Conservation (phyloP, 768 basidiomycete species). For the Tylopilus vinaceipallidus region DNA sequence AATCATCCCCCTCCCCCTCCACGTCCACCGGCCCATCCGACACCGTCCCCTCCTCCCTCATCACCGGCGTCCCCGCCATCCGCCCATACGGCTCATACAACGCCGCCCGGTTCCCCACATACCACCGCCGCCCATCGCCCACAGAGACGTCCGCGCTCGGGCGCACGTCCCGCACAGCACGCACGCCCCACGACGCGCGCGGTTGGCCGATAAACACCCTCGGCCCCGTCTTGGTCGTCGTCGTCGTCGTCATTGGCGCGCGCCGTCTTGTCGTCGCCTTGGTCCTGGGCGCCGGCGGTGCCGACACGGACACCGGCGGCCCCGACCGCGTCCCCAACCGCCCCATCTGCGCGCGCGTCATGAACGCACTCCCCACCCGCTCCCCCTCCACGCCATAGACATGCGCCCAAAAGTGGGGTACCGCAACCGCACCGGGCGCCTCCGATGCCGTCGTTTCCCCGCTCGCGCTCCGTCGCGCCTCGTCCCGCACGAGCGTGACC, state of each 20-base stretch:
- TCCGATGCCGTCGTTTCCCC: no score
- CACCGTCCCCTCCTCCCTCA: conserved; percentile 1
- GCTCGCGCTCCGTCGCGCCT: not conserved
- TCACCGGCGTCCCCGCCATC: conserved; percentile 12
- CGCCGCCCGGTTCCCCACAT: conserved; percentile 15
- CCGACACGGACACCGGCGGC: no score
- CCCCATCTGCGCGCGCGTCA: conserved; percentile 10
- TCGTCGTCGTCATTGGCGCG: no score
- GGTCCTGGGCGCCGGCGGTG: not conserved
- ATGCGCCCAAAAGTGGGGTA: conserved; percentile 35
- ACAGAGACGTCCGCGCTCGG: conserved; percentile 8
- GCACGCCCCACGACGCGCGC: conserved; percentile 23
- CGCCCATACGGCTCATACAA: conserved; percentile 20
- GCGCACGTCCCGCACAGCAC: conserved; percentile 22
- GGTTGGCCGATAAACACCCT: conserved; percentile 28
- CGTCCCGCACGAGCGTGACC: conserved; percentile 27
- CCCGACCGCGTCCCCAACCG: not conserved
- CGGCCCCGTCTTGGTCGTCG: conserved; percentile 3
- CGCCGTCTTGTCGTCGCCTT: not conserved
- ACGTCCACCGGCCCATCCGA: conserved; percentile 18
- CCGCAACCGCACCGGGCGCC: not conserved
- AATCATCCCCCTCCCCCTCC: conserved; percentile 11
- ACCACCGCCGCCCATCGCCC: conserved; percentile 22
- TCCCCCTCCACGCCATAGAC: conserved; percentile 33
- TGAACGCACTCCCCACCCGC: conserved; percentile 27